Base-by-base conservation (phyloP, 2,329 filamentous ascomycete species). In the Teratosphaeria zuluensis region DNA sequence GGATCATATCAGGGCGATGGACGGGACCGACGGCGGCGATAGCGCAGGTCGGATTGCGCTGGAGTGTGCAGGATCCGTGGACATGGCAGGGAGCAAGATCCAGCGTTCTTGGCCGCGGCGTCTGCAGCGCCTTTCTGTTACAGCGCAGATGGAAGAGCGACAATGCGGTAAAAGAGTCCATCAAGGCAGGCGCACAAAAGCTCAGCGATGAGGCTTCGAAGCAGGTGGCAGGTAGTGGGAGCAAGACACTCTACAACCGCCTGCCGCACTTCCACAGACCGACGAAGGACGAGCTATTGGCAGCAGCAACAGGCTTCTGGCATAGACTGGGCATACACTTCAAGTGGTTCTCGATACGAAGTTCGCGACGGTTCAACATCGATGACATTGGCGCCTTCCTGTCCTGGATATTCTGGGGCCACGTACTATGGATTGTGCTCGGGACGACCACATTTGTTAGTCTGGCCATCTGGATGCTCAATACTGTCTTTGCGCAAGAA, bases 381-480 rank as follows among this genome's bases (percentile, higher is more conserved):
- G 94, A 99, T 72, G 94, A 99, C 76, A 96, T 96, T 79, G 89
- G 91, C 53, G 94, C 94, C 3, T 92, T 99, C 63, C 84, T 90
- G 56, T 97, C 94, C 1, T 97, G 92, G 92, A 88, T 99, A 62
- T 82, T 97, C 62, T 81, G 96, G 57, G 94, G 92, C 0, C 94
- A 99, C 73, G 79, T 99, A 8, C 83, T 96, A 11, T 99, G 94
- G 94, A 84, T 99, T 66, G 81, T 97, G n/a, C 81, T 97, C 32
- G 94, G 94, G 57, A 99, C 94, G 0, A 99, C 94, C 0, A 97
- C 94, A 0, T 99, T 99, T 74, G 91, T 97, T 73, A 96, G 92
- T 4, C 78, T 97, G 58, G 76, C 92, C 19, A 95, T 99, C 57
- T 83, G 96, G 64, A 84, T 89, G 8, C 90, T 97, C 69, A 99